Evolutionary conservation across 2,329 filamentous ascomycete species (phyloP).

Genomic region (Hymenoscyphus occultus): DNA sequence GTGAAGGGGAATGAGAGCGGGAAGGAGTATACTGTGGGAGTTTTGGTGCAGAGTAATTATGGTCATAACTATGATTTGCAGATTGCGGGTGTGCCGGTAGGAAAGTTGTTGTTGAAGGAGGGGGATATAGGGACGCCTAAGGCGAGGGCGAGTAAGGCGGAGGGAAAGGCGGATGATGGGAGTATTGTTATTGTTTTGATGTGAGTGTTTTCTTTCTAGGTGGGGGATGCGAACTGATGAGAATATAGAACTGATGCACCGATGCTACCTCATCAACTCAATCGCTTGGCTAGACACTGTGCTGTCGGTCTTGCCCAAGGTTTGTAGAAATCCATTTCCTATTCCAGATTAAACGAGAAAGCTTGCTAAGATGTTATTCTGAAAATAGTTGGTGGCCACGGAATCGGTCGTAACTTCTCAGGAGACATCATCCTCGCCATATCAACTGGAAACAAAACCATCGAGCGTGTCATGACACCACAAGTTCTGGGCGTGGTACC

Average conservation of each 20-base stretch:
- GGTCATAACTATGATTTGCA: constrained; percentile 54
- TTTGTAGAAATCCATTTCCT: background rate
- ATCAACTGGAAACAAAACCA: constrained; percentile 52
- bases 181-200: constrained; percentile 59
- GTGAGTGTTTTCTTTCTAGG: constrained; percentile 9
- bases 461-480: constrained; percentile 28
- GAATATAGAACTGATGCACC: constrained; percentile 51
- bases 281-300: constrained; percentile 57
- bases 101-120: constrained; percentile 52
- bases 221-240: constrained; percentile 6
- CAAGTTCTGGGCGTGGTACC: constrained; percentile 30
- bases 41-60: constrained; percentile 65
- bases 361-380: background rate
- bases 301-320: constrained; percentile 54
- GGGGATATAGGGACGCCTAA: constrained; percentile 31
- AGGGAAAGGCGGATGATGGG: constrained; percentile 54
- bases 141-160: constrained; percentile 28
- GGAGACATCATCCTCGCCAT: constrained; percentile 68
- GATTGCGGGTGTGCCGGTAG: constrained; percentile 60
- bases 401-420: constrained; percentile 51
- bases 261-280: constrained; percentile 54
- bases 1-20: constrained; percentile 47
- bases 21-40: constrained; percentile 55
- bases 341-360: background rate
- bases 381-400: constrained; percentile 53